Conservation (phyloP, 495 filamentous ascomycete genomes). For the Aspergillus cavernicola region DNA sequence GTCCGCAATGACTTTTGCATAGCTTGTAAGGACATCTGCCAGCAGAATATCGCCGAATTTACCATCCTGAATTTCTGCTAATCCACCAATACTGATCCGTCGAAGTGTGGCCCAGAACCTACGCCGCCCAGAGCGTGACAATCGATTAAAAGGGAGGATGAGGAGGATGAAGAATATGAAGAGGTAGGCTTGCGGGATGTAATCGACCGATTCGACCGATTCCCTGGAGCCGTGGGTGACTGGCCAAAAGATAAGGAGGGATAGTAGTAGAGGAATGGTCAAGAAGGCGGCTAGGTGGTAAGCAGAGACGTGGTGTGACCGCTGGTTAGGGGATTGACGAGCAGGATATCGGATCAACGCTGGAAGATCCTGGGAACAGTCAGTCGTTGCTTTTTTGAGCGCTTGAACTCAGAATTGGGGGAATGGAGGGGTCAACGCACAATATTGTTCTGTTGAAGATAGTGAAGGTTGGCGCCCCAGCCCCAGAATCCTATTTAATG, state of each 20-base stretch:
- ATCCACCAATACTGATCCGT: slow-evolving; percentile 70
- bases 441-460: slow-evolving; percentile 68
- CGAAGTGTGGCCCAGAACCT: slow-evolving; percentile 69
- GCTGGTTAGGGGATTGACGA: slow-evolving; percentile 59
- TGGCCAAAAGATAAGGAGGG: slow-evolving; percentile 76
- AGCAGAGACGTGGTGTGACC: slow-evolving; percentile 69
- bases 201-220: slow-evolving; percentile 68
- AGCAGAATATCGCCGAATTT: slow-evolving; percentile 93
- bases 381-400: slow-evolving; percentile 17
- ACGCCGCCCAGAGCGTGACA: slow-evolving; percentile 68
- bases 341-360: slow-evolving; percentile 74
- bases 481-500: slow-evolving; percentile 71
- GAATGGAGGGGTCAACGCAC: slow-evolving; percentile 38
- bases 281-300: slow-evolving; percentile 79
- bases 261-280: slow-evolving; percentile 62
- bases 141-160: slow-evolving; percentile 64
- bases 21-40: slow-evolving; percentile 93
- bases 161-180: slow-evolving; percentile 65
- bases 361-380: slow-evolving; percentile 60
- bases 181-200: slow-evolving; percentile 78
- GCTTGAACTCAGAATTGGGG: not conserved
- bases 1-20: slow-evolving; percentile 86
- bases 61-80: slow-evolving; percentile 76
- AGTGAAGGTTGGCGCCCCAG: slow-evolving; percentile 85
- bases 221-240: slow-evolving; percentile 64